Evolutionary conservation across 2,329 filamentous ascomycete species (phyloP).

Genomic region (Venturia aucupariae): DNA sequence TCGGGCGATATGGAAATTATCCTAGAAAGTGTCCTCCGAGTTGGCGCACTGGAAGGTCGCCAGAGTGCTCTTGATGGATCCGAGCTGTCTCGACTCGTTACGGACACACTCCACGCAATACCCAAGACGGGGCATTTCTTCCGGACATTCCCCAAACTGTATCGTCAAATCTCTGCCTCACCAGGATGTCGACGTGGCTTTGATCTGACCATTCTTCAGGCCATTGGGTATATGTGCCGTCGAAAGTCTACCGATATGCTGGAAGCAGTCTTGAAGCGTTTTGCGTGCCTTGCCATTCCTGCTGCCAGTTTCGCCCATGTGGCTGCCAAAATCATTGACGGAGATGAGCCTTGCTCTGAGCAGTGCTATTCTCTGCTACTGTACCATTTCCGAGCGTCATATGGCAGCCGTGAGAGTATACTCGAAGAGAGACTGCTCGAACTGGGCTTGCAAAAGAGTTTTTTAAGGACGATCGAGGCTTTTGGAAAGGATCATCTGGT

Average conservation of each 20-base stretch:
- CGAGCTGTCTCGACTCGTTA: not conserved
- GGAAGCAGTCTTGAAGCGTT: not conserved
- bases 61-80: not conserved
- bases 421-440: not conserved
- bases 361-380: not conserved
- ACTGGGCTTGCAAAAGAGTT: not conserved
- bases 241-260: not conserved
- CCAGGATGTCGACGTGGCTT: not conserved
- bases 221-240: not conserved
- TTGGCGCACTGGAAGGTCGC: not conserved
- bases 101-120: not conserved
- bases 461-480: not conserved
- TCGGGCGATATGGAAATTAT: not conserved
- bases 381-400: not conserved
- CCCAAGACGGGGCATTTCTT: not conserved
- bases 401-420: not conserved
- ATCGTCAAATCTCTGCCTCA: not conserved
- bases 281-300: not conserved
- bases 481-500: not conserved
- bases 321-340: not conserved
- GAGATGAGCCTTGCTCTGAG: not conserved
- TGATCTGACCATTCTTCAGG: not conserved
- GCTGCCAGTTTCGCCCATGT: not conserved
- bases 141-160: not conserved
- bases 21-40: not conserved